Evolutionary conservation across 805 yeast genomes (phyloP), one percentile per base, ranked within the genome.

Genomic region (Teunomyces atbi): DNA sequence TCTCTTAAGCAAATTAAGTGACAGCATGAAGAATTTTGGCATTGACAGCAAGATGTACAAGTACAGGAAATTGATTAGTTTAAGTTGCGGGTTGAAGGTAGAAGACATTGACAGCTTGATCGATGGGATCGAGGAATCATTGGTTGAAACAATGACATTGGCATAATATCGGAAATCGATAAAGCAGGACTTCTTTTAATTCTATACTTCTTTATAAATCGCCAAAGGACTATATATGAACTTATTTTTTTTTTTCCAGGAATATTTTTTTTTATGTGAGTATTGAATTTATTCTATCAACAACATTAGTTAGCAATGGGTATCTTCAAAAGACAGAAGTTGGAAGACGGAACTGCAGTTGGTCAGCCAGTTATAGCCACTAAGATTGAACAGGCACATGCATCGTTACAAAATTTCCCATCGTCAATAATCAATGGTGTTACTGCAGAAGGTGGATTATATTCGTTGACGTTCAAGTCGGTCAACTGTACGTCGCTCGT

Each of bases 31-130:
- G 43, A 52, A 52, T 62, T 77, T 47, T 62, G 81, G 66, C 49
- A 69, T 77, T 51, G 81, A 77, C 45, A 68, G 72, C 19, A 81
- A 77, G 54, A 82, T 85, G 66, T 80, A 79, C 57, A 89, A 89
- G 61, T 86, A 92, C 69, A 76, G 96, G 52, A 82, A 82, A 57
- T 73, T 92, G 50, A 83, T 94, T 36, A 79, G 92, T 19, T 69
- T 82, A 40, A 79, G 89, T 41, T 86, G 95, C 61, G 96, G 89
- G 2, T 74, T 89, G 45, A 80, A 83, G 42, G 76, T 83, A 16
- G 95, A 88, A 49, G 94, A 86, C 49, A 84, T 92, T 47, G 89
- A 84, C 58, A 85, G 87, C 26, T 74, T 89, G 48, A 73, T 92
- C 42, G 92, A 87, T 53, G 97, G 92, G 16, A 86, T 92, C 20